Base-by-base conservation (phyloP, 768 basidiomycete species). In the Psilocybe azurescens region DNA sequence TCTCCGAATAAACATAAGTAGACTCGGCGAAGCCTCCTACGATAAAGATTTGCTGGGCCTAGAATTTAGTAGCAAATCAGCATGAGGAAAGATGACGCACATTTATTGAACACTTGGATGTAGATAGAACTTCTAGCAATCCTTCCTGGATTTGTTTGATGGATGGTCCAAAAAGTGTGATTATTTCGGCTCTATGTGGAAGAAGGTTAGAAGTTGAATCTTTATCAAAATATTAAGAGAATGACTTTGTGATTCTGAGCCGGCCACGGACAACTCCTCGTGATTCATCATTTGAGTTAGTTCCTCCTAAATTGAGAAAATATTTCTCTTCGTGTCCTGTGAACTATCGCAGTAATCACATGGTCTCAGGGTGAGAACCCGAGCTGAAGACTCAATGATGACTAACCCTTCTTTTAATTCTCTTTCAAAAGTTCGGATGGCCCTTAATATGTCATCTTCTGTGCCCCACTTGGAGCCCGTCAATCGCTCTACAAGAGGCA, bases 1-100 rank as follows among this genome's bases (percentile, higher is more conserved):
- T 61, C 46, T 70, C 60, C 6, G 69, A 65, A 48, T 63, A 72
- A 2, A 75, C 64, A 46, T 73, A 72, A 1, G 68, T 65, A 3
- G 71, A 72, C 50, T 69, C 71, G 1, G 74, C 71, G 20, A 75
- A 66, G 1, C 74, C 74, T 3, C 74, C 72, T 5, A 73, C 72
- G 11, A 75, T 60, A 16, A 75, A 69, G 5, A 73, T 65, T 67
- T 73, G 71, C 71, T 73, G 49, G 20, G 28, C 2, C 5, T 30
- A 29, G 14, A 3, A 51, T 39, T 9, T 8, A 51, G 33, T 18
- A 20, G 16, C 30, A 33, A 67, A 53, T 63, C 14, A 47, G 16
- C 13, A 14, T 39, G 32, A 18, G 41, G 24, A 29, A 2, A 13
- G 10, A 5, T 29, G 10, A 50, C 56, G 3, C 30, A 64, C 62